Evolutionary conservation across 176 grass and related monocot genomes (phyloP), one percentile per base, ranked within the genome.

Genomic region (Tuctoria greenei): DNA sequence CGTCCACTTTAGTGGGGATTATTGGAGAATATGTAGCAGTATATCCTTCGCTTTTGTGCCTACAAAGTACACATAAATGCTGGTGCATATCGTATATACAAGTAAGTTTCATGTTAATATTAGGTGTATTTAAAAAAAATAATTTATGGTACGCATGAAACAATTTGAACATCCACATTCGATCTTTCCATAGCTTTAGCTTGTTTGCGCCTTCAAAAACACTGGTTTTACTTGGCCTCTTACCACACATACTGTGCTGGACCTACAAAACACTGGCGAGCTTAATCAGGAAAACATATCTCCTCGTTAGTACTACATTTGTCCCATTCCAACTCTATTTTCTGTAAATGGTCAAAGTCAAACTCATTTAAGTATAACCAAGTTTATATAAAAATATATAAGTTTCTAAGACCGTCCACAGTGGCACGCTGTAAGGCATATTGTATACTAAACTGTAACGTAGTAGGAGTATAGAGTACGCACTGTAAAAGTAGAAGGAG

Each of bases 11-110:
- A 50, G 47, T 67, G 8, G 14, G 37, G 37, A 68, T 9, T 27
- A 68, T 9, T 27, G 20, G 61, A 44, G 52, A 55, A 44, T 83
- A 74, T 28, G 14, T 55, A 38, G 54, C 1, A 41, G 61, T 79
- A 79, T 83, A 63, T 78, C 42, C 74, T 64, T 57, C 43, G 17
- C 21, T 54, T 79, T 31, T 60, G 36, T 83, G 44, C 56, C 61
- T 79, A 45, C 43, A 61, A 41, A 66, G 28, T 67, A 67, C 16
- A 62, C 20, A 69, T 61, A 26, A 26, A 62, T 69, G 25, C 71
- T 45, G 21, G 70, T 43, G 52, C 18, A 52, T 45, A 27, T 26
- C 21, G 51, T 54, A 21, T 61, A 43, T 20, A 31, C 31, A 31
- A 31, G 31, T 31, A 50, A n/a, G 11, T 38, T 65, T 76, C 67